phyloP scores from a whole-genome alignment of 106 monocot genomes.

The Platanthera zijinensis region DNA sequence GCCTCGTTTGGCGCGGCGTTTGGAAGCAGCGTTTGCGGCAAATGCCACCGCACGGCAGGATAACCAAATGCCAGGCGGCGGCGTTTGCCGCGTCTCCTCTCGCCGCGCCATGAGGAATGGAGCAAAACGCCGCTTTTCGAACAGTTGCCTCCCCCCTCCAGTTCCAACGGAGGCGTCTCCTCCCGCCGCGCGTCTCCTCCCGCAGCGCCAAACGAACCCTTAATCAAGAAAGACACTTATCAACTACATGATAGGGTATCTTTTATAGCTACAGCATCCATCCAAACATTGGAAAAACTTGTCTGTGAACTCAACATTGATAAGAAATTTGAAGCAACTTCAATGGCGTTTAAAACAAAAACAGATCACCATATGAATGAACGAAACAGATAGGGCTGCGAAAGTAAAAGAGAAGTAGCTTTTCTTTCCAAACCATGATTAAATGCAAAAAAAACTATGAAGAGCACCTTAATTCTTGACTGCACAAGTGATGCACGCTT shows the following conservation, averaged over 20 bases:
- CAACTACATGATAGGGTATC: not conserved
- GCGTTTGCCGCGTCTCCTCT: too few species aligned
- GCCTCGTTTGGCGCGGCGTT: too few species aligned
- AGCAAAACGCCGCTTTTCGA: too few species aligned
- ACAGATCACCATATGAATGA: not conserved
- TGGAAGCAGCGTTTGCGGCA: too few species aligned
- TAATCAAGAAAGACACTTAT: not conserved
- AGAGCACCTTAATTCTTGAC: constrained; percentile 93
- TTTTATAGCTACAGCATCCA: not conserved
- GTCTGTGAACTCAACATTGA: not conserved
- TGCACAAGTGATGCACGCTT: constrained; percentile 99
- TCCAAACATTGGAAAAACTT: not conserved
- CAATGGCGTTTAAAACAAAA: not conserved
- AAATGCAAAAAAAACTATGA: not conserved
- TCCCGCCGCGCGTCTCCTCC: too few species aligned
- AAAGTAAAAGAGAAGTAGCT: not conserved
- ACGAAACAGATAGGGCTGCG: not conserved
- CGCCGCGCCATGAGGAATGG: too few species aligned
- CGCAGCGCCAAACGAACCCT: too few species aligned
- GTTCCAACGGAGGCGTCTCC: too few species aligned
- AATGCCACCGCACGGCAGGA: too few species aligned
- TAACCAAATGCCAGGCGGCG: too few species aligned
- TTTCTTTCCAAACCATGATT: not conserved
- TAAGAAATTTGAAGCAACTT: not conserved
- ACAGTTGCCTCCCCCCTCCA: too few species aligned